A percentile compares a stretch with the other conserved stretches of the same genome.
phyloP scores from a whole-genome alignment of 495 filamentous ascomycete species.

The Tuber borchii region DNA sequence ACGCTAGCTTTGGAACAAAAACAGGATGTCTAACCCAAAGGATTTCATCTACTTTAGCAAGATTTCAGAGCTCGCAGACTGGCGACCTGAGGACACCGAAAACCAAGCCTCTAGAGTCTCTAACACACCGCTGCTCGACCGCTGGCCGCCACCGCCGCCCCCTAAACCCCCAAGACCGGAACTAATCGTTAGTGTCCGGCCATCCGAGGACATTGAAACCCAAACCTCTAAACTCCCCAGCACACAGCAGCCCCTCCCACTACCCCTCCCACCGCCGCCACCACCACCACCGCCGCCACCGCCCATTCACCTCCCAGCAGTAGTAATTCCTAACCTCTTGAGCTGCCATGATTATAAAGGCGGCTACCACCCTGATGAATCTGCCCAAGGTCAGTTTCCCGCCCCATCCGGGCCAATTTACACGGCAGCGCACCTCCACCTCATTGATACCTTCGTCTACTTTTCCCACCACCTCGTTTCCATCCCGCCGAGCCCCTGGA shows the following conservation, averaged over 20 bases:
- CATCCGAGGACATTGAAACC: too few relatives aligned
- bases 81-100: slow-evolving; percentile 38
- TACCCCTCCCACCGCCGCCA: too few relatives aligned
- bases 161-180: too few relatives aligned
- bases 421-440: slow-evolving; percentile 45
- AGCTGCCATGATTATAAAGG: slow-evolving; percentile 48
- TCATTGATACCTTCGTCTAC: slow-evolving; percentile 46
- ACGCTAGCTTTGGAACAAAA: not conserved
- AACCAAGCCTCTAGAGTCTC: slow-evolving; percentile 44
- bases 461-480: slow-evolving; percentile 48
- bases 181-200: too few relatives aligned
- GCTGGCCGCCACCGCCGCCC: slow-evolving; percentile 11
- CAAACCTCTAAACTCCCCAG: too few relatives aligned
- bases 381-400: slow-evolving; percentile 33
- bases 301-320: too few relatives aligned
- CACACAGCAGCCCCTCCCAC: too few relatives aligned
- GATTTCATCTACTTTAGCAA: slow-evolving; percentile 35
- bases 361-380: slow-evolving; percentile 47
- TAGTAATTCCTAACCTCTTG: slow-evolving; percentile 39
- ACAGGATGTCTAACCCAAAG: not conserved
- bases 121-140: slow-evolving; percentile 45
- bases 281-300: too few relatives aligned
- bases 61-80: slow-evolving; percentile 44
- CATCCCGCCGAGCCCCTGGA: slow-evolving; percentile 48
- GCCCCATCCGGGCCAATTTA: slow-evolving; percentile 33